Conservation (phyloP, 139 green algal genomes). For the Marvania coccoides region DNA sequence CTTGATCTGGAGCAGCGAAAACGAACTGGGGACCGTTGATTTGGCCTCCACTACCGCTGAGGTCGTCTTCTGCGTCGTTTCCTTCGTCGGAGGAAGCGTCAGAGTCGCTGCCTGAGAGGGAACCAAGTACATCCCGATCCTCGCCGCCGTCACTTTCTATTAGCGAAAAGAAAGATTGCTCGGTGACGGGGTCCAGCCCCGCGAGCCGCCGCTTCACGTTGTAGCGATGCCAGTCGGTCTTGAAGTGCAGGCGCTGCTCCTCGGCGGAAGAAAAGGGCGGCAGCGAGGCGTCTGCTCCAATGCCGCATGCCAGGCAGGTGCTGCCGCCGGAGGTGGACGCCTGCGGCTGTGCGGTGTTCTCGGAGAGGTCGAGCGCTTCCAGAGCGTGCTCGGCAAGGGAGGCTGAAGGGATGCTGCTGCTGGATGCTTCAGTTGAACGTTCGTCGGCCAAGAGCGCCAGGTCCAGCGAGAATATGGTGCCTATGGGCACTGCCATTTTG, state of each 20-base stretch:
- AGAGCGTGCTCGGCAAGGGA: neutral
- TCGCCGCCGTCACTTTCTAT: conserved; percentile 18
- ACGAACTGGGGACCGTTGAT: conserved; percentile 3
- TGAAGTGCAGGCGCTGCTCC: conserved; percentile 80
- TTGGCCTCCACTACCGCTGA: neutral
- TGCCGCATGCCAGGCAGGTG: conserved; percentile 60
- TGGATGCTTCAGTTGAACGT: too few species aligned
- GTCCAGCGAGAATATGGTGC: neutral
- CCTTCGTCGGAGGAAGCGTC: conserved; percentile 4
- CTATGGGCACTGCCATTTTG: neutral
- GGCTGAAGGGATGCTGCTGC: too few species aligned
- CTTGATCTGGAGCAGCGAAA: conserved; percentile 16
- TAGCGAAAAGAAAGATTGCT: neutral
- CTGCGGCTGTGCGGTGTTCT: neutral
- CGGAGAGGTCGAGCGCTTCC: neutral
- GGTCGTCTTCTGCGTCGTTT: neutral
- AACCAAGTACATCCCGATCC: conserved; percentile 35
- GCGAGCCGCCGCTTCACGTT: conserved; percentile 70
- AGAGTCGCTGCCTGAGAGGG: conserved; percentile 19
- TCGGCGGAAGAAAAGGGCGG: conserved; percentile 44
- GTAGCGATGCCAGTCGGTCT: conserved; percentile 81
- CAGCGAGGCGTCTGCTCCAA: conserved; percentile 37
- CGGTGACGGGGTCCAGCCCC: conserved; percentile 14
- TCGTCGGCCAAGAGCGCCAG: neutral
- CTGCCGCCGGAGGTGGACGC: conserved; percentile 16